Conservation (phyloP, 768 basidiomycete species). For the Cystobasidium onofrii region DNA sequence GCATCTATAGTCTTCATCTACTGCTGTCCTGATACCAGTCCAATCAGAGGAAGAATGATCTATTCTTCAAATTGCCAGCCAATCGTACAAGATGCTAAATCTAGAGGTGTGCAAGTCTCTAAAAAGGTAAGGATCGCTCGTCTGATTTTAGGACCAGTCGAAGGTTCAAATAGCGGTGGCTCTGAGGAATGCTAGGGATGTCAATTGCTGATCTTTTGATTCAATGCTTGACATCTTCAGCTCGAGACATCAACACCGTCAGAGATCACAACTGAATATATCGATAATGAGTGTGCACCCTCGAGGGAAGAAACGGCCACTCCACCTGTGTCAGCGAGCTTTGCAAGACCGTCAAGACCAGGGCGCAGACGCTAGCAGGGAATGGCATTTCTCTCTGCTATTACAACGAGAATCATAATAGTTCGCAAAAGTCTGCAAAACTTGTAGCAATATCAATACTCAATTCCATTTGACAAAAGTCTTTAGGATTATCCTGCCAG, state of each 20-base stretch:
- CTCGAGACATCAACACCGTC: conserved; percentile 26
- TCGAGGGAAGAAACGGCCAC: background rate
- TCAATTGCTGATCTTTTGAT: no score
- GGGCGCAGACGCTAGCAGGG: background rate
- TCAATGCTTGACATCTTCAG: no score
- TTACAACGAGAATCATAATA: no score
- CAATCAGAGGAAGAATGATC: conserved; percentile 78
- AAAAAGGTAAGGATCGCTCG: conserved; percentile 19
- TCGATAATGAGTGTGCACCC: background rate
- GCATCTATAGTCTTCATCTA: conserved; percentile 70
- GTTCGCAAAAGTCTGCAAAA: background rate
- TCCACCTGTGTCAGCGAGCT: background rate
- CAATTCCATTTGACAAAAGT: no score
- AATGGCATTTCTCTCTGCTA: background rate
- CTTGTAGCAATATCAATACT: background rate
- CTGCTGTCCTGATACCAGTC: conserved; percentile 71
- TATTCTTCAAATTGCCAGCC: conserved; percentile 56
- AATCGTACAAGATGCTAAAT: conserved; percentile 6
- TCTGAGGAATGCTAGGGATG: no score
- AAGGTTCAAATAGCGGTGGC: no score
- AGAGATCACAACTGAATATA: conserved; percentile 21
- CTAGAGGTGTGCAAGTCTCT: background rate
- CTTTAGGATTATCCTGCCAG: background rate
- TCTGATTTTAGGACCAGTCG: no score
- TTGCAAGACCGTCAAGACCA: conserved; percentile 22